A percentile compares a stretch with the other conserved stretches of the same genome.
These are phyloP conservation scores for Hirsutella thompsonii DNA, from an alignment of 2,329 filamentous ascomycete genomes.

Conservation along the genomic window DNA sequence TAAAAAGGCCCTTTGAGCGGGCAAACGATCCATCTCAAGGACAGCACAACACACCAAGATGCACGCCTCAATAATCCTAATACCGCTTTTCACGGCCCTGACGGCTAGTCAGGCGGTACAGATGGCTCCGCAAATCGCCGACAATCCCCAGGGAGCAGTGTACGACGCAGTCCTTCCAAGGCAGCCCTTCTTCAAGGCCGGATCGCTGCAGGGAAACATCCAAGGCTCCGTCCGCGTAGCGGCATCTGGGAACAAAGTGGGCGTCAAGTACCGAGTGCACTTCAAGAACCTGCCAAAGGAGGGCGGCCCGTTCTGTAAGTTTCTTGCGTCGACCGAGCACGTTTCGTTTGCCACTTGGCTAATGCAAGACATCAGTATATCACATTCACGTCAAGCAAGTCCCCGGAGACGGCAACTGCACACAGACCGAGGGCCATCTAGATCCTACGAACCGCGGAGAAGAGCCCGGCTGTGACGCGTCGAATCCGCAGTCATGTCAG, in stretches of 20 bases:
- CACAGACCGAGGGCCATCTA: slow-evolving; percentile 50
- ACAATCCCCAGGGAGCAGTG: slow-evolving; percentile 41
- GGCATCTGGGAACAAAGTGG: slow-evolving; percentile 33
- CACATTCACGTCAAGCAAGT: slow-evolving; percentile 59
- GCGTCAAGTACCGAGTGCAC: slow-evolving; percentile 40
- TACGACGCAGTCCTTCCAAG: slow-evolving; percentile 47
- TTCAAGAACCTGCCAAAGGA: slow-evolving; percentile 45
- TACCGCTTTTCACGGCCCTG: background rate
- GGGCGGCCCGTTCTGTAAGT: slow-evolving; percentile 47
- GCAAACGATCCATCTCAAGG: no score
- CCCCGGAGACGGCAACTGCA: slow-evolving; percentile 58
- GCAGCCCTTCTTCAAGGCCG: slow-evolving; percentile 33
- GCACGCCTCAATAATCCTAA: background rate
- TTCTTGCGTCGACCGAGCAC: background rate
- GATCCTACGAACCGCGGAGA: slow-evolving; percentile 59
- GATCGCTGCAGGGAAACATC: slow-evolving; percentile 32
- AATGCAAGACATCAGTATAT: slow-evolving; percentile 37
- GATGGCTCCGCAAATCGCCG: slow-evolving; percentile 35
- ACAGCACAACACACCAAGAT: background rate
- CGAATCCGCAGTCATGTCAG: slow-evolving; percentile 52
- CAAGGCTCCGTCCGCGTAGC: slow-evolving; percentile 27
- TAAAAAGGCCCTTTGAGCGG: no score
- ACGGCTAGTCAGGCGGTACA: slow-evolving; percentile 8
- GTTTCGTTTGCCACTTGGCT: background rate
- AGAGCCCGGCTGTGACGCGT: slow-evolving; percentile 43